These are phyloP conservation scores for Phytophthora niederhauseri DNA, from an alignment of 352 stramenopile species.

Conservation along the genomic window DNA sequence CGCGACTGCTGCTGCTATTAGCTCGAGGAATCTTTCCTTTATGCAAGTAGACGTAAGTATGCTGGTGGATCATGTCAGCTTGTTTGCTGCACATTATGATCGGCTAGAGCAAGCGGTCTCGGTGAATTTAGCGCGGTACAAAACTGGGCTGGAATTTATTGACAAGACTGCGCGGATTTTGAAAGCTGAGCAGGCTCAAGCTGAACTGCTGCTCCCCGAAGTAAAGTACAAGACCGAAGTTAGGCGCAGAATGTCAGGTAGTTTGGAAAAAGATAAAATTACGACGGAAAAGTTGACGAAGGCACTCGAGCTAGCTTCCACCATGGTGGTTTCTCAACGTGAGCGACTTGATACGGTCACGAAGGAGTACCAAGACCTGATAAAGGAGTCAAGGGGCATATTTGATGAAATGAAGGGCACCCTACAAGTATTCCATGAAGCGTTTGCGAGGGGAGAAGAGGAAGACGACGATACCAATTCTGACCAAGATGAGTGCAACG, in stretches of 20 bases:
- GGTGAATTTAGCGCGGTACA: slow-evolving; percentile 41
- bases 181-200: slow-evolving; percentile 50
- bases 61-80: slow-evolving; percentile 59
- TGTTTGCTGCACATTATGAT: slow-evolving; percentile 45
- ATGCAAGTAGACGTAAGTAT: slow-evolving; percentile 46
- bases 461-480: slow-evolving; percentile 1
- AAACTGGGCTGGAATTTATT: slow-evolving; percentile 53
- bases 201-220: slow-evolving; percentile 56
- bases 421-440: slow-evolving; percentile 40
- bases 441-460: slow-evolving; percentile 32
- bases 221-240: slow-evolving; percentile 48
- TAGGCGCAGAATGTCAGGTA: slow-evolving; percentile 63
- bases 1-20: background rate
- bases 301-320: slow-evolving; percentile 55
- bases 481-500: background rate
- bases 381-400: slow-evolving; percentile 33
- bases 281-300: slow-evolving; percentile 50
- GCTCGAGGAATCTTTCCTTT: slow-evolving; percentile 13
- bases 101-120: slow-evolving; percentile 38
- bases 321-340: slow-evolving; percentile 41
- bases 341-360: slow-evolving; percentile 49
- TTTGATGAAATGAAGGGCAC: slow-evolving; percentile 38
- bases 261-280: slow-evolving; percentile 64
- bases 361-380: slow-evolving; percentile 57
- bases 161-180: slow-evolving; percentile 59